Conservation (phyloP, 371 early-diverging fungal genomes). For the Encephalitozoon intestinalis region DNA sequence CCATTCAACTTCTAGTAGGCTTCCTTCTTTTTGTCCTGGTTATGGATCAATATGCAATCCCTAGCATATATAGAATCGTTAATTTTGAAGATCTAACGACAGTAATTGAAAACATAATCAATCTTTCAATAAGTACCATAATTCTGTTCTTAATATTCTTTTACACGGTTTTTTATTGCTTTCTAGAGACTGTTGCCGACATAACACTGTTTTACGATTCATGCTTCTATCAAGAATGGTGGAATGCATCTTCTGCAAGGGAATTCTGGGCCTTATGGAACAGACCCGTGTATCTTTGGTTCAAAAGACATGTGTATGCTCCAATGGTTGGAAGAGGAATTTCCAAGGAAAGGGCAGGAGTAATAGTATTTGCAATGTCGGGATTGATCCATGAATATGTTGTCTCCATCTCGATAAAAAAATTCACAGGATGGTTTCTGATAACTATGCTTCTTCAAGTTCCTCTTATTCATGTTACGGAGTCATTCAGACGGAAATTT, state of each 20-base stretch:
- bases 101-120: conserved; percentile 32
- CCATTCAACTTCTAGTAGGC: background rate
- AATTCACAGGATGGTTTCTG: conserved; percentile 71
- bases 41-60: conserved; percentile 50
- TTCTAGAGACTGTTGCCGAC: conserved; percentile 85
- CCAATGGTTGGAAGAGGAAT: conserved; percentile 69
- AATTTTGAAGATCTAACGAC: background rate
- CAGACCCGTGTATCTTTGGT: conserved; percentile 82
- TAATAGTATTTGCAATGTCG: conserved; percentile 74
- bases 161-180: conserved; percentile 78
- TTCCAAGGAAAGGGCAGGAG: conserved; percentile 67
- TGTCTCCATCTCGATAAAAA: conserved; percentile 67
- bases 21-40: conserved; percentile 44
- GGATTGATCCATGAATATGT: conserved; percentile 79
- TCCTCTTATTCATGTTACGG: conserved; percentile 69
- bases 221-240: conserved; percentile 92
- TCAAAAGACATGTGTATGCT: conserved; percentile 78
- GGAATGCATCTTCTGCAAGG: conserved; percentile 81
- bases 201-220: conserved; percentile 85
- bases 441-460: conserved; percentile 77
- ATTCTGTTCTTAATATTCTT: conserved; percentile 72
- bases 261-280: conserved; percentile 96
- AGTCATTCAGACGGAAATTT: conserved; percentile 11
- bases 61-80: conserved; percentile 39
- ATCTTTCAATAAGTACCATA: conserved; percentile 36